These are phyloP conservation scores for Penicillium corylophilum DNA, from an alignment of 2,329 filamentous ascomycete genomes.

Conservation along the genomic window DNA sequence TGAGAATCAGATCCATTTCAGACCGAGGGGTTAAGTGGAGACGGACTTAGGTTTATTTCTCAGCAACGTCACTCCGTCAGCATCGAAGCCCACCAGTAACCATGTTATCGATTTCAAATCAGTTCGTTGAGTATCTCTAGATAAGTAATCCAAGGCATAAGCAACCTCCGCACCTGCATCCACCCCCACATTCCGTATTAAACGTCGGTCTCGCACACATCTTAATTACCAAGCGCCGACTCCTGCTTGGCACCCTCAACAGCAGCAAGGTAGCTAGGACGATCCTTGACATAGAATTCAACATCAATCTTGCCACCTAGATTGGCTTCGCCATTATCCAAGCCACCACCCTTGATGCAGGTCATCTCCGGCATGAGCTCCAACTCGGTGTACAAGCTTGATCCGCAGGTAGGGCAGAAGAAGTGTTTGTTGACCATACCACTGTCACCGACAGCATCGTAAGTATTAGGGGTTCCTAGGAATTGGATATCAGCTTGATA, in stretches of 20 bases:
- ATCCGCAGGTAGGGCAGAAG: constrained; percentile 56
- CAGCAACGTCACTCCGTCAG: not conserved
- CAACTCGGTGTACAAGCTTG: constrained; percentile 52
- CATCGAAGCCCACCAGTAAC: not conserved
- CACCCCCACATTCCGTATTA: not conserved
- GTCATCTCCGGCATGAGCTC: constrained; percentile 54
- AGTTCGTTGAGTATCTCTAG: not conserved
- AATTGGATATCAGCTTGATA: not conserved
- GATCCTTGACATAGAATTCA: constrained; percentile 56
- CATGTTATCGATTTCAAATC: not conserved
- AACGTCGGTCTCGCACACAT: not conserved
- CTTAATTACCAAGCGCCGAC: constrained; percentile 23
- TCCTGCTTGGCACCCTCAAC: constrained; percentile 52
- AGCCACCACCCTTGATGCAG: constrained; percentile 52
- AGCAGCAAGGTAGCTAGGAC: constrained; percentile 46
- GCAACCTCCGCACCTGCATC: not conserved
- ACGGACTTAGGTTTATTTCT: not conserved
- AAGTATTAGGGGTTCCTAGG: constrained; percentile 50
- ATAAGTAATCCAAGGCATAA: no score
- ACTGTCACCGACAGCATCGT: constrained; percentile 48
- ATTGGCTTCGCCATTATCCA: constrained; percentile 51
- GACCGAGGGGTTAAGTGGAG: not conserved
- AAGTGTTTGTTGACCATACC: constrained; percentile 58
- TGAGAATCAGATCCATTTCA: not conserved
- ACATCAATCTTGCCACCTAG: constrained; percentile 47